These are phyloP conservation scores for Penicillium cosmopolitanum DNA, from an alignment of 495 filamentous ascomycete species.

Conservation along the genomic window DNA sequence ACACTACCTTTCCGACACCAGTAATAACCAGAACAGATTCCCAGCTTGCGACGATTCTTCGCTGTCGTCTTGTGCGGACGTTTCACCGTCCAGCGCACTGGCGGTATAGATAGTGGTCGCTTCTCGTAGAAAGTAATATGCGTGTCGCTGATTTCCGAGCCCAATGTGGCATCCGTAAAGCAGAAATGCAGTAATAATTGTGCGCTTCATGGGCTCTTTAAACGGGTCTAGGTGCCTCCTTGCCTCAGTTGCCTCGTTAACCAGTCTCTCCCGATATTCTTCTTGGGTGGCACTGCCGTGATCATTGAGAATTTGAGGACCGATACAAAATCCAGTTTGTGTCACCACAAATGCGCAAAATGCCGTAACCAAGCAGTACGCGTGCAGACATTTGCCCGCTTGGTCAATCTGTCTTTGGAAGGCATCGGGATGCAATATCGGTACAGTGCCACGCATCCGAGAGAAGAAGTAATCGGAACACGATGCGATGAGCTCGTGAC, in stretches of 20 bases:
- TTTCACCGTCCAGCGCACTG: slow-evolving; percentile 41
- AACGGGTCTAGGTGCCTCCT: slow-evolving; percentile 69
- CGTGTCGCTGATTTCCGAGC: slow-evolving; percentile 71
- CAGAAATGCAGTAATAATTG: slow-evolving; percentile 71
- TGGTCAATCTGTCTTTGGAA: slow-evolving; percentile 60
- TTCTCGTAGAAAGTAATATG: slow-evolving; percentile 74
- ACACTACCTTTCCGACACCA: slow-evolving; percentile 68
- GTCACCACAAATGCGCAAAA: slow-evolving; percentile 80
- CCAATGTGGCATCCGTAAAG: slow-evolving; percentile 71
- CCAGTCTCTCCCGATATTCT: slow-evolving; percentile 56
- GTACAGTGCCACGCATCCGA: slow-evolving; percentile 75
- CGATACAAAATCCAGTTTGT: slow-evolving; percentile 44
- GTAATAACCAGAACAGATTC: slow-evolving; percentile 72
- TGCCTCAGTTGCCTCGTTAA: slow-evolving; percentile 72
- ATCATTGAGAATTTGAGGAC: slow-evolving; percentile 30
- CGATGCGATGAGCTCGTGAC: slow-evolving; percentile 61
- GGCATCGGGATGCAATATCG: slow-evolving; percentile 66
- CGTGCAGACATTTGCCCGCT: slow-evolving; percentile 54
- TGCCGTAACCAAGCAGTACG: slow-evolving; percentile 73
- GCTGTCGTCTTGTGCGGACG: slow-evolving; percentile 29
- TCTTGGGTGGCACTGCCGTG: background rate
- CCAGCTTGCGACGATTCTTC: slow-evolving; percentile 26
- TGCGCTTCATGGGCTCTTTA: slow-evolving; percentile 62
- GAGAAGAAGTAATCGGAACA: slow-evolving; percentile 78
- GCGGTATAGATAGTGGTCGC: slow-evolving; percentile 62